Evolutionary conservation across 345 rosid genomes (phyloP), one percentile per base, ranked within the genome.

Genomic region (Lepidium sativum): DNA sequence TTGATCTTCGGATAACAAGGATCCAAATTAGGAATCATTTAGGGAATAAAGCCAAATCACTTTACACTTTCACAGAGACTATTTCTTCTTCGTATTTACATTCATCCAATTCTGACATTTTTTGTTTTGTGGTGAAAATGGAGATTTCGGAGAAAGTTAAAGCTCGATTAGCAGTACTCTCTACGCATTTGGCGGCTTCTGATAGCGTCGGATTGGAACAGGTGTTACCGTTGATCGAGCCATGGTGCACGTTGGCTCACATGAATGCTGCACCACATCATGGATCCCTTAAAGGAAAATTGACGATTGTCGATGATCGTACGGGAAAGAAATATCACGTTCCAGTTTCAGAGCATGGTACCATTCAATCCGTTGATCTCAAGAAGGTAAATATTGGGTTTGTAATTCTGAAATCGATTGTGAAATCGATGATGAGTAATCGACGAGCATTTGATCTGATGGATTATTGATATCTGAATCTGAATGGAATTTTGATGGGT

Each of bases 221-320:
- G 29, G 78, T 53, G 8, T 60, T 68, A 0, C 44, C 73, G 20
- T 27, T 45, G 58, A 45, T 92, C 68, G 78, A 83, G 75, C 86
- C 81, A 32, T 68, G 73, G 70, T 71, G 80, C 59, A 78, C 79
- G 48, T 88, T 82, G 10, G 81, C 92, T 32, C 80, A 73, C 51
- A 58, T 32, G 23, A 54, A 13, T 18, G 79, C 73, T 27, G 35
- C 74, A 32, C 83, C 85, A 2, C 81, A 84, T 6, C 81, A 84
- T 5, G 78, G 81, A 3, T 79, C 83, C 35, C 83, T 86, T 31
- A 78, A 75, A 35, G 95, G 95, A 18, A 55, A 62, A 5, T 73
- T 94, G 65, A 77, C 82, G 54, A 65, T 94, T 65, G 65, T 88
- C 33, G 97, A 94, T 75, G 97, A 94, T 33, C 80, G 92, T 29